phyloP scores from a whole-genome alignment of 352 stramenopile genomes.

The Pythium folliculosum region DNA sequence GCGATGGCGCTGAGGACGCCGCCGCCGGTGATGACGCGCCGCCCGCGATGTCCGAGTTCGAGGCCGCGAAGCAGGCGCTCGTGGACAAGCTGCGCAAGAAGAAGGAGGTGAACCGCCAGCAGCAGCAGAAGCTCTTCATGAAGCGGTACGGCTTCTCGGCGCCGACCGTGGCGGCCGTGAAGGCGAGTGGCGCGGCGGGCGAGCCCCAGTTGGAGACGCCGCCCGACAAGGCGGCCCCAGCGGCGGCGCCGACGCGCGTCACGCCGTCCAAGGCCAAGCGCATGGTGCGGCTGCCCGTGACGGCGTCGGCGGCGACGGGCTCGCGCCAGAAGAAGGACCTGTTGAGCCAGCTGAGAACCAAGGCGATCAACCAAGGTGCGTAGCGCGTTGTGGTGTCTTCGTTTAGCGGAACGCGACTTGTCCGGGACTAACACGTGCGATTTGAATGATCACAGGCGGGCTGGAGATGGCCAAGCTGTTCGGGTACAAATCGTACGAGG shows the following conservation, averaged over 20 bases:
- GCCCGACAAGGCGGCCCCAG: background rate
- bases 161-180: background rate
- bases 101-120: constrained; percentile 52
- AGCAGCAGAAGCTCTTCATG: constrained; percentile 53
- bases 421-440: background rate
- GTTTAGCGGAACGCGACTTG: background rate
- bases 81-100: constrained; percentile 67
- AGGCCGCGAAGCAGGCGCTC: constrained; percentile 55
- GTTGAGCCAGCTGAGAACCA: constrained; percentile 47
- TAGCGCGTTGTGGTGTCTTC: background rate
- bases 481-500: constrained; percentile 70
- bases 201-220: constrained; percentile 11
- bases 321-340: constrained; percentile 67
- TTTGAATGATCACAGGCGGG: constrained; percentile 21
- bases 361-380: constrained; percentile 62
- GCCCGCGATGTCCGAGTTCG: constrained; percentile 43
- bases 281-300: constrained; percentile 56
- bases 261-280: constrained; percentile 45
- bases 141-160: constrained; percentile 42
- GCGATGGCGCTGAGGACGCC: background rate
- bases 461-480: constrained; percentile 76
- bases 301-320: constrained; percentile 25
- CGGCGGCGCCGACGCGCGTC: constrained; percentile 11
- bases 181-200: background rate
- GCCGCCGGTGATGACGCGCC: constrained; percentile 22